Conservation (phyloP, 1,139 yeast genomes). For the Sugiyamaella pinicola region DNA sequence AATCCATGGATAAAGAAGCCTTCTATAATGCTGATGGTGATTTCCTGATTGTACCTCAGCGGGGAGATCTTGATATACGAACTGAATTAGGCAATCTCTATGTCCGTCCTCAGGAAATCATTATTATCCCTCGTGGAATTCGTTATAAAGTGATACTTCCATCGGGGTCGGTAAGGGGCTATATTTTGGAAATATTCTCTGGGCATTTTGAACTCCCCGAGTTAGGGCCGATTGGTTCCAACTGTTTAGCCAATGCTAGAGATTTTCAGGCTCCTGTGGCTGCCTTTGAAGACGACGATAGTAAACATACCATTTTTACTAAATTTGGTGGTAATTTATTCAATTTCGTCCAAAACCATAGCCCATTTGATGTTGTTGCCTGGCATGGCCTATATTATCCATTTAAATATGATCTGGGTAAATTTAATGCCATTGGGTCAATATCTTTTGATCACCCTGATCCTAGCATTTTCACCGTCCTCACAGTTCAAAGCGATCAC, state of each 20-base stretch:
- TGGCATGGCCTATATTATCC: conserved; percentile 42
- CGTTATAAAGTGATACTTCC: conserved; percentile 32
- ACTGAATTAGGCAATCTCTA: conserved; percentile 39
- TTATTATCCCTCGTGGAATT: conserved; percentile 40
- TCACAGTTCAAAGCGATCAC: conserved; percentile 37
- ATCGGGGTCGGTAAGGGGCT: conserved; percentile 32
- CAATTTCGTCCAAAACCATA: conserved; percentile 32
- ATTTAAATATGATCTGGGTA: conserved; percentile 38
- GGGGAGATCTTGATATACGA: conserved; percentile 36
- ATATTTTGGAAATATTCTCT: conserved; percentile 36
- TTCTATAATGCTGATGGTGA: conserved; percentile 36
- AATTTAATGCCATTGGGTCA: conserved; percentile 37
- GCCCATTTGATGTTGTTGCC: conserved; percentile 40
- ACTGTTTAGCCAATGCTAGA: conserved; percentile 40
- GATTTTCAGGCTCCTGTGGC: conserved; percentile 39
- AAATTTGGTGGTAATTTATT: conserved; percentile 36
- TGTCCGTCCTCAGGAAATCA: conserved; percentile 38
- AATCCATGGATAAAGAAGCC: conserved; percentile 36
- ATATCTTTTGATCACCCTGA: conserved; percentile 40
- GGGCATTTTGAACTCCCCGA: conserved; percentile 40
- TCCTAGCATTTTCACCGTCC: conserved; percentile 38
- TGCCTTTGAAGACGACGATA: conserved; percentile 26
- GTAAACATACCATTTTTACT: conserved; percentile 28
- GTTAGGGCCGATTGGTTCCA: conserved; percentile 40
- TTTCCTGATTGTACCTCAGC: conserved; percentile 38